Conservation (phyloP, 169 alveolate genomes). For the Amoebophrya sp. region DNA sequence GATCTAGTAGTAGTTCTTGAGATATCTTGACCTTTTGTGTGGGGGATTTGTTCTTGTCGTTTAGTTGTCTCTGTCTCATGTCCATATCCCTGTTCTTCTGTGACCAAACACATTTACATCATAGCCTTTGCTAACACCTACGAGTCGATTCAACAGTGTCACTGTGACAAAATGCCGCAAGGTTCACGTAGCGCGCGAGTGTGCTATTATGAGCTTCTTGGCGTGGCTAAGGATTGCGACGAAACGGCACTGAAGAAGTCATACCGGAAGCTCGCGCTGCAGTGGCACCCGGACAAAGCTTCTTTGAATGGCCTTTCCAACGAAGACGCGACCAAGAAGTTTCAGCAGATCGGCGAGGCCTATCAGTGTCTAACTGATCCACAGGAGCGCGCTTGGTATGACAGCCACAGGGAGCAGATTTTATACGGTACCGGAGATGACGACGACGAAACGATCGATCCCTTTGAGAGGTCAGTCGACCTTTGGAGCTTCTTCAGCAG, state of each 20-base stretch:
- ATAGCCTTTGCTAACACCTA: background rate
- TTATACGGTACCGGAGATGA: background rate
- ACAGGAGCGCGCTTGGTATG: constrained; percentile 32
- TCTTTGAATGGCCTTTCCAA: background rate
- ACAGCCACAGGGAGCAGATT: constrained; percentile 17
- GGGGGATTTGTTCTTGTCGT: too few relatives aligned
- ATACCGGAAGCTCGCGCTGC: background rate
- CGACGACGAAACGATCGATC: background rate
- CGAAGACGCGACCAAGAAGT: constrained; percentile 10
- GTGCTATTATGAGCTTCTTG: background rate
- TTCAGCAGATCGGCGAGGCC: background rate
- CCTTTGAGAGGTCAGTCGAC: background rate
- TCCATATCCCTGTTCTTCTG: background rate
- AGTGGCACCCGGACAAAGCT: constrained; percentile 24
- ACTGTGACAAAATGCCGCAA: too few relatives aligned
- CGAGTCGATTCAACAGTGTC: too few relatives aligned
- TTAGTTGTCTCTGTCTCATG: too few relatives aligned
- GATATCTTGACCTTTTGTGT: too few relatives aligned
- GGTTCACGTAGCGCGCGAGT: background rate
- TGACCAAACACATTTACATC: background rate
- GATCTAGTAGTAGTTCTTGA: too few relatives aligned
- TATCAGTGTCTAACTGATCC: background rate
- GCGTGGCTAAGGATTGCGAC: background rate
- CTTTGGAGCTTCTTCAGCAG: background rate
- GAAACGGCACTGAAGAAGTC: background rate